Percentiles rank a stretch among this genome's conserved stretches.
These are phyloP conservation scores for Ophiostoma sp. DNA, from an alignment of 2,329 filamentous ascomycete species.

Conservation along the genomic window DNA sequence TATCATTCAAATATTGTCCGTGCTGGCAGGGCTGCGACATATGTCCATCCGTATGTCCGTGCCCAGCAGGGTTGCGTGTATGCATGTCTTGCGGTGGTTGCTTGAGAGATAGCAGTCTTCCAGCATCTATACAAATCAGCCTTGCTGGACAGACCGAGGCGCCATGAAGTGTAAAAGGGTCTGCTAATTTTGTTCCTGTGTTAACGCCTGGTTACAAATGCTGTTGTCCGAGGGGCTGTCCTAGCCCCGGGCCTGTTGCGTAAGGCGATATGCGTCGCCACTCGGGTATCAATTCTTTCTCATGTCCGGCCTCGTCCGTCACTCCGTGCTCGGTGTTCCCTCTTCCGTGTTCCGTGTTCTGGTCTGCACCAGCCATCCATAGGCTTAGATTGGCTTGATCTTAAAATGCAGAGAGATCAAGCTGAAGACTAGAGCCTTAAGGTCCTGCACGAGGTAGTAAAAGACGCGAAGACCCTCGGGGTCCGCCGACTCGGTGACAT, in stretches of 20 bases:
- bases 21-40: neutral
- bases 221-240: neutral
- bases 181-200: neutral
- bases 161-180: neutral
- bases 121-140: neutral
- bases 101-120: neutral
- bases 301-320: neutral
- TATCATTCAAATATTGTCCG: neutral
- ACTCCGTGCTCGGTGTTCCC: neutral
- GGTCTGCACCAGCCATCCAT: neutral
- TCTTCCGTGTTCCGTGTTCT: neutral
- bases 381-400: conserved; percentile 65
- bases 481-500: conserved; percentile 92
- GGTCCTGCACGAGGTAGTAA: conserved; percentile 95
- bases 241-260: neutral
- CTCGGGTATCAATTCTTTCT: conserved; percentile 21
- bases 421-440: conserved; percentile 95
- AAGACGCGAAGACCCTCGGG: conserved; percentile 95
- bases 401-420: conserved; percentile 97
- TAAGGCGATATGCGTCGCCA: neutral
- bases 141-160: neutral
- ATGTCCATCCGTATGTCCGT: neutral
- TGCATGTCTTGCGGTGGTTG: neutral
- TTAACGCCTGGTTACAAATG: neutral
- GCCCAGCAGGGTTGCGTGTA: neutral